These are phyloP conservation scores for Bremia lactucae DNA, from an alignment of 352 stramenopile genomes.

Conservation along the genomic window DNA sequence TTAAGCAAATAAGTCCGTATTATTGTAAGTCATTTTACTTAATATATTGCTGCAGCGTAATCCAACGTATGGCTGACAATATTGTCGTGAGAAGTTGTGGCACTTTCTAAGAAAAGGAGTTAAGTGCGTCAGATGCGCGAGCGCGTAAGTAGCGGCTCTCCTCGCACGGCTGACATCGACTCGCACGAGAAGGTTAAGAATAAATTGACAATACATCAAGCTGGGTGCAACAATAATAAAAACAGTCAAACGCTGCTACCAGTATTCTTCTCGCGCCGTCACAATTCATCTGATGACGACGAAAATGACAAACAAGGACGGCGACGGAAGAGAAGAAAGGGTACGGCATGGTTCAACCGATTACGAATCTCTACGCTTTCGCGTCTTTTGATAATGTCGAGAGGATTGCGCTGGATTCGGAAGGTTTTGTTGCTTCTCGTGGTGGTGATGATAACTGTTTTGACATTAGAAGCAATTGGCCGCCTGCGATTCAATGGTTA, in stretches of 20 bases:
- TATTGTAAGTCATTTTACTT: no score
- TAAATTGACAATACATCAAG: constrained; percentile 7
- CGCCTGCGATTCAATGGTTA: constrained; percentile 45
- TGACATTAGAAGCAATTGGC: constrained; percentile 35
- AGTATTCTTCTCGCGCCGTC: constrained; percentile 6
- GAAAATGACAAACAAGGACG: constrained; percentile 26
- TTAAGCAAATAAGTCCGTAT: constrained; percentile 14
- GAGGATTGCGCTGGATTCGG: constrained; percentile 5
- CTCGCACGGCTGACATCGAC: constrained; percentile 15
- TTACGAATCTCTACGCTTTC: constrained; percentile 1
- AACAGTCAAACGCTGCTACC: constrained; percentile 22
- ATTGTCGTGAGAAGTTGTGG: no score
- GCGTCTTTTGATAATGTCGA: constrained; percentile 2
- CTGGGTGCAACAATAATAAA: constrained; percentile 2
- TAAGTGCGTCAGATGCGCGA: no score
- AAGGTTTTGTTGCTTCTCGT: constrained; percentile 8
- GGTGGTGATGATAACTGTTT: constrained; percentile 15
- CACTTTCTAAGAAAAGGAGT: no score
- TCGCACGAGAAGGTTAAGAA: constrained; percentile 9
- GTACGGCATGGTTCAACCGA: constrained; percentile 3
- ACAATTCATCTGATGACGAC: constrained; percentile 1
- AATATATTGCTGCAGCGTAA: no score
- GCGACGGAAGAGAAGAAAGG: not conserved
- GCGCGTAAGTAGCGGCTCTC: constrained; percentile 29
- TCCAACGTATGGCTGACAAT: no score